Base-by-base conservation (phyloP, 2,329 filamentous ascomycete species). In the Pyrenophora graminea region DNA sequence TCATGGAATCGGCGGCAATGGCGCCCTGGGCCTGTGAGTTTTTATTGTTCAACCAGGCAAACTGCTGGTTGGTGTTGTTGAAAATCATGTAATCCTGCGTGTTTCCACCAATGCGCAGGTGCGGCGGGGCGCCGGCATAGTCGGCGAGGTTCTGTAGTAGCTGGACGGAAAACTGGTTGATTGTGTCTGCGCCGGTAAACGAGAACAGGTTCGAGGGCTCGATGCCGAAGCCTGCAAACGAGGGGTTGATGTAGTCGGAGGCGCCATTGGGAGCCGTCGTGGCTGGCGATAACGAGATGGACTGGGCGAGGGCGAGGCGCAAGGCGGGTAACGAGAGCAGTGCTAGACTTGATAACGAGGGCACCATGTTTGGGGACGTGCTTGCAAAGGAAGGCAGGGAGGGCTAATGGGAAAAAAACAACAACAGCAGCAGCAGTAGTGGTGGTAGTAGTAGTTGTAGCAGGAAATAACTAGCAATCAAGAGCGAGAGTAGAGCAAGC, bases 171-270 rank as follows among this genome's bases (percentile, higher is more conserved):
- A 81, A 62, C 8, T 65, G 38, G 59, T 82, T 82, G 15, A 76
- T 57, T 5, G 66, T 50, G 17, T 69, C 70, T 30, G 63, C 63
- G 48, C 79, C 79, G 10, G 77, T 79, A 63, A 79, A 82, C 43
- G 78, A 78, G 66, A 78, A 81, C 6, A 82, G 70, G 53, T 81
- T 80, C 17, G 78, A 80, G 21, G 79, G 75, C 68, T 82, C 79
- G 55, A 81, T 80, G 38, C 79, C 79, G 51, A 81, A 79, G 49
- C 78, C 78, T 8, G 77, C 78, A 58, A 76, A 80, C 1, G 76
- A 77, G 7, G 75, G 72, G 59, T 74, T 67, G 49, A 80, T 55
- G 30, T 67, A 63, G 31, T 67, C 60, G 6, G 71, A 75, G 31
- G 72, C 65, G 33, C 55, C 62, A 37, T 53, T 55, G 8, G 69